Conservation (phyloP, 192 early-diverging fungal genomes). For the Coemansia sp. region DNA sequence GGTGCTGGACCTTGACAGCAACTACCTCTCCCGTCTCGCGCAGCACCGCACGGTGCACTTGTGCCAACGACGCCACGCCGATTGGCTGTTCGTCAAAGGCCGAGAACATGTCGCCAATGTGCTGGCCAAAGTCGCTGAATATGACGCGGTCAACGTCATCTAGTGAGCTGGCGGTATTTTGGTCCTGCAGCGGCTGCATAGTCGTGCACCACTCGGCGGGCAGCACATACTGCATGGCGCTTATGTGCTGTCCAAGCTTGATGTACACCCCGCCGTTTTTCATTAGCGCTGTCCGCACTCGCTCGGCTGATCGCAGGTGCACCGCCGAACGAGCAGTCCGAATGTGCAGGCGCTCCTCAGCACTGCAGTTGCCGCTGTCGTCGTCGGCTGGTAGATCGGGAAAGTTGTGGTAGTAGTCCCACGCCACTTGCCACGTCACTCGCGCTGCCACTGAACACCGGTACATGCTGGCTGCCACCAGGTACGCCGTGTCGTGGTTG, state of each 20-base stretch:
- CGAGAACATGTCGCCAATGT: constrained; percentile 66
- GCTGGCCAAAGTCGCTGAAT: constrained; percentile 61
- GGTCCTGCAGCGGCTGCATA: constrained; percentile 79
- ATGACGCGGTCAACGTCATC: constrained; percentile 71
- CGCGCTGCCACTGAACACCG: constrained; percentile 38
- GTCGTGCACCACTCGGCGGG: constrained; percentile 88
- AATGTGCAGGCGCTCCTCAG: constrained; percentile 24
- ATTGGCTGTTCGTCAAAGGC: constrained; percentile 80
- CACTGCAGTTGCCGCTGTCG: constrained; percentile 1
- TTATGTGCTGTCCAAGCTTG: constrained; percentile 85
- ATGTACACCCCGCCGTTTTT: constrained; percentile 81
- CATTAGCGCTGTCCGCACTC: constrained; percentile 60
- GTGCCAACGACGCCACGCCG: constrained; percentile 92
- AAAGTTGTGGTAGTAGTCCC: constrained; percentile 53
- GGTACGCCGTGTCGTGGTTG: constrained; percentile 47
- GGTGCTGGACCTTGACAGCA: constrained; percentile 94
- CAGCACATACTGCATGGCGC: constrained; percentile 79
- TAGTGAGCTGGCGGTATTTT: constrained; percentile 70
- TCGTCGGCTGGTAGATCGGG: constrained; percentile 31
- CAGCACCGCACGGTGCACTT: constrained; percentile 82
- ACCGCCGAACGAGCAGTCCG: constrained; percentile 36
- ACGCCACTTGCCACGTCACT: constrained; percentile 34
- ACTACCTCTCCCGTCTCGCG: constrained; percentile 65
- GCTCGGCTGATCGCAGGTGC: constrained; percentile 68
- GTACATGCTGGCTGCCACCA: constrained; percentile 27